phyloP scores from a whole-genome alignment of 768 basidiomycete species.

The Cubamyces sp. region DNA sequence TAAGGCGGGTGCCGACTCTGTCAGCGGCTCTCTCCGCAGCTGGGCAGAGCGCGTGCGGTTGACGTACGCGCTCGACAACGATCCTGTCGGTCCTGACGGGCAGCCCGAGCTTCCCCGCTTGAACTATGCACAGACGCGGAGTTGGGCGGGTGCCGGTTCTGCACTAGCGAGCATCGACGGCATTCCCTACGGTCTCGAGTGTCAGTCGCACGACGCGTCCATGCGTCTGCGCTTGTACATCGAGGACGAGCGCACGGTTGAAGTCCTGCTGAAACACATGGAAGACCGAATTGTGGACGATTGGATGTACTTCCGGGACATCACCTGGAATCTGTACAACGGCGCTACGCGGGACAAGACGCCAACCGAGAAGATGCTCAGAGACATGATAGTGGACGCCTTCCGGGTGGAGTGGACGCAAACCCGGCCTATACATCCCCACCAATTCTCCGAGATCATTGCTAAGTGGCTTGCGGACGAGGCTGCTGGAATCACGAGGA shows the following conservation, averaged over 20 bases:
- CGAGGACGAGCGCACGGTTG: conserved; percentile 76
- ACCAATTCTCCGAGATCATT: not conserved
- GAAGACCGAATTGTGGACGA: conserved; percentile 74
- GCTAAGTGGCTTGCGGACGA: not conserved
- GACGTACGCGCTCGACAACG: conserved; percentile 29
- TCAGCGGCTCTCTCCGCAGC: conserved; percentile 60
- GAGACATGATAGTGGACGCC: conserved; percentile 25
- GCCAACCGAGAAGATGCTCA: conserved; percentile 26
- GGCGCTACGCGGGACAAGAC: conserved; percentile 19
- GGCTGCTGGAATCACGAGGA: not conserved
- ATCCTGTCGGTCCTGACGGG: conserved; percentile 28
- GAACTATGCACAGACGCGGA: not conserved
- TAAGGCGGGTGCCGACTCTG: conserved; percentile 54
- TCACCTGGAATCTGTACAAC: conserved; percentile 23
- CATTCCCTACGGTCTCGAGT: conserved; percentile 35
- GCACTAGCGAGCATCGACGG: not conserved
- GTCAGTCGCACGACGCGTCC: conserved; percentile 58
- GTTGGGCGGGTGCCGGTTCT: conserved; percentile 12
- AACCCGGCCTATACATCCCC: not conserved
- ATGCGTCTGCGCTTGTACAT: conserved; percentile 75
- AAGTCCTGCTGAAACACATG: conserved; percentile 76
- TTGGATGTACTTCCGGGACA: conserved; percentile 69
- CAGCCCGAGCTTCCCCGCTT: conserved; percentile 16
- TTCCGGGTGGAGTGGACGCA: conserved; percentile 23
- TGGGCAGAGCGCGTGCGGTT: conserved; percentile 60